Evolutionary conservation across 441 rosid species (phyloP), one percentile per base, ranked within the genome.

Genomic region (Metrosideros polymorpha): DNA sequence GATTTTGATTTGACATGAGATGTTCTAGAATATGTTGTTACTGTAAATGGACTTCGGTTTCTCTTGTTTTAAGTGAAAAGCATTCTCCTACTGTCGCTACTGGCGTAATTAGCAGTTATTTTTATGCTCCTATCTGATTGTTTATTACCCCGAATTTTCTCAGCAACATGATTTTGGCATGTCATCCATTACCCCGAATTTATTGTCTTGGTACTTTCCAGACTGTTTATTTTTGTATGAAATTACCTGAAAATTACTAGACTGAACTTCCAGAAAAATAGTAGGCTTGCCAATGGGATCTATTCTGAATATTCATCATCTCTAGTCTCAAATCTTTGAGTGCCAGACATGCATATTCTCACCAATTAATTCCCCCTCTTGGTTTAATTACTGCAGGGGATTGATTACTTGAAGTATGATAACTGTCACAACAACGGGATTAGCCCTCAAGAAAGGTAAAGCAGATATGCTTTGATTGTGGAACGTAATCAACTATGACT

Each of bases 371-470:
- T 50, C 39, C n/a, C 22, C 45, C 59, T 50, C 63, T 24, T 18
- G 32, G 51, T 13, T 45, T 39, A 29, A 29, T 82, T 57, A 39
- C 53, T 29, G 45, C 59, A 87, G 88, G 86, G 88, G 15, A 75
- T 87, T 29, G 88, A 87, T 84, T 87, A 87, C 71, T 45, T 87
- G 30, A 87, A 84, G 71, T 87, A 87, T 50, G 88, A 66, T 42
- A 87, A 87, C 63, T 87, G 88, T 52, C 71, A 84, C 47, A 84
- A 83, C 76, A 4, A 71, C 12, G 88, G 88, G 8, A 29, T 9
- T n/a, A 42, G 75, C 55, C 86, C 86, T 5, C 61, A 39, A 29
- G 83, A 87, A 53, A 87, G 88, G 88, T 71, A 32, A 51, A 42
- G 14, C 43, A 71, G 42, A 35, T 10, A 25, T 9, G 27, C 35